Evolutionary conservation across 1,284 basidiomycete species (phyloP).

Genomic region (Ceratobasidium sp.): DNA sequence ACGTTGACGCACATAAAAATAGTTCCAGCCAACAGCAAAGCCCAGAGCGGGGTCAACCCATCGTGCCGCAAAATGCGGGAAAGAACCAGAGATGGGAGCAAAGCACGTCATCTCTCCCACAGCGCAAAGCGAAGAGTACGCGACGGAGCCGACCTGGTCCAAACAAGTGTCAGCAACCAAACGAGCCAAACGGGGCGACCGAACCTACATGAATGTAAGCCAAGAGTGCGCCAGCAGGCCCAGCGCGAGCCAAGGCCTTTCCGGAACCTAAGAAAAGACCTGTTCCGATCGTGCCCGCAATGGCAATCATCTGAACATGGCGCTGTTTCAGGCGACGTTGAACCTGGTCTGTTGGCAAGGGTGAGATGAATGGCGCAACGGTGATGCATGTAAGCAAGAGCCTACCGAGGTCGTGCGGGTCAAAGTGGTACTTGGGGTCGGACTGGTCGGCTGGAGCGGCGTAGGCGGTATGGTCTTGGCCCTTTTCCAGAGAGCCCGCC

Average conservation of each 20-base stretch:
- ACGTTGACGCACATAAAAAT: slow-evolving; percentile 51
- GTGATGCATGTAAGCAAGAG: too few relatives aligned
- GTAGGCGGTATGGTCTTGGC: slow-evolving; percentile 23
- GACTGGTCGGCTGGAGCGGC: slow-evolving; percentile 28
- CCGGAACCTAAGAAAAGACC: slow-evolving; percentile 86
- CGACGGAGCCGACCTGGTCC: slow-evolving; percentile 38
- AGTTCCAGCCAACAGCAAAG: slow-evolving; percentile 62
- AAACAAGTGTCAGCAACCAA: neutral
- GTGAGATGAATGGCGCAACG: too few relatives aligned
- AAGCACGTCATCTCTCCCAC: slow-evolving; percentile 75
- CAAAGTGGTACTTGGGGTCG: slow-evolving; percentile 50
- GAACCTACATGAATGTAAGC: slow-evolving; percentile 50
- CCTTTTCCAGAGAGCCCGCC: slow-evolving; percentile 38
- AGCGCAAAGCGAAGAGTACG: slow-evolving; percentile 56
- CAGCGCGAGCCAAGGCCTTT: slow-evolving; percentile 54
- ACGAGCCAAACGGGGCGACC: slow-evolving; percentile 2
- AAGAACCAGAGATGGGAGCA: slow-evolving; percentile 76
- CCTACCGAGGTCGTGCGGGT: slow-evolving; percentile 63
- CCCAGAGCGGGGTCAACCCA: slow-evolving; percentile 80
- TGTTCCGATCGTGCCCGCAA: slow-evolving; percentile 74
- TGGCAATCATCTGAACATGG: slow-evolving; percentile 67
- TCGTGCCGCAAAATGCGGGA: slow-evolving; percentile 70
- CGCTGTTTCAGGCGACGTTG: slow-evolving; percentile 71
- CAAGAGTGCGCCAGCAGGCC: slow-evolving; percentile 53
- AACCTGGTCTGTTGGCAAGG: slow-evolving; percentile 50